Conservation (phyloP, 768 basidiomycete species). For the Tylopilus plumbeoviolaceoides region DNA sequence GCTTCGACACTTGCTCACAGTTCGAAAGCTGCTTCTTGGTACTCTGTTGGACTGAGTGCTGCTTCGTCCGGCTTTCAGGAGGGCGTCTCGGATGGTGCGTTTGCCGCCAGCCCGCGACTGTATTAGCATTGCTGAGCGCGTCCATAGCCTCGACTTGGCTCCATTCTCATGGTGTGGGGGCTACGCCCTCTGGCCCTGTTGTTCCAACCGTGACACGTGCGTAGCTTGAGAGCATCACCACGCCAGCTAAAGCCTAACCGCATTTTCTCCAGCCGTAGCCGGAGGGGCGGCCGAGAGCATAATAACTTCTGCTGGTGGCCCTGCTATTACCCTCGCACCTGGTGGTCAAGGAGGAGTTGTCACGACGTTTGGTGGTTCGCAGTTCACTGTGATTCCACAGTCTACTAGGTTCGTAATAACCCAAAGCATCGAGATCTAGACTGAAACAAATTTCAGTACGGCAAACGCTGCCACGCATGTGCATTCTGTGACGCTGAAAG, state of each 20-base stretch:
- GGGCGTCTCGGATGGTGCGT: conserved; percentile 18
- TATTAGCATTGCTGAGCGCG: background rate
- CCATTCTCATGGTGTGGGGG: background rate
- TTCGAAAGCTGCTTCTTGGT: conserved; percentile 15
- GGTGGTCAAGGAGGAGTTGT: conserved; percentile 31
- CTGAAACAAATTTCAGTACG: conserved; percentile 7
- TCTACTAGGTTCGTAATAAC: conserved; percentile 11
- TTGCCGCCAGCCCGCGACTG: background rate
- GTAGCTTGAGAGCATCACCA: conserved; percentile 2
- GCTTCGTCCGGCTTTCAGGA: conserved; percentile 13
- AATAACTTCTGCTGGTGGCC: conserved; percentile 55
- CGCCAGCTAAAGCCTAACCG: background rate
- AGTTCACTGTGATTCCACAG: conserved; percentile 43
- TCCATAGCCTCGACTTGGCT: conserved; percentile 18
- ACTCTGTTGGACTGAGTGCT: conserved; percentile 12
- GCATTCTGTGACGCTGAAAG: conserved; percentile 13
- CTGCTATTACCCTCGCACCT: conserved; percentile 56
- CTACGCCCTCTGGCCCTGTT: background rate
- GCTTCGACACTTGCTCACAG: background rate
- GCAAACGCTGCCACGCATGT: conserved; percentile 13
- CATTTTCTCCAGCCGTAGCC: conserved; percentile 42
- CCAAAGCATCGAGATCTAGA: background rate
- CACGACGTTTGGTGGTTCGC: conserved; percentile 51
- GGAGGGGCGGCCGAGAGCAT: conserved; percentile 49
- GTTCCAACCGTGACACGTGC: conserved; percentile 25